phyloP scores from a whole-genome alignment of 352 stramenopile species.

The Globisporangium canariense region DNA sequence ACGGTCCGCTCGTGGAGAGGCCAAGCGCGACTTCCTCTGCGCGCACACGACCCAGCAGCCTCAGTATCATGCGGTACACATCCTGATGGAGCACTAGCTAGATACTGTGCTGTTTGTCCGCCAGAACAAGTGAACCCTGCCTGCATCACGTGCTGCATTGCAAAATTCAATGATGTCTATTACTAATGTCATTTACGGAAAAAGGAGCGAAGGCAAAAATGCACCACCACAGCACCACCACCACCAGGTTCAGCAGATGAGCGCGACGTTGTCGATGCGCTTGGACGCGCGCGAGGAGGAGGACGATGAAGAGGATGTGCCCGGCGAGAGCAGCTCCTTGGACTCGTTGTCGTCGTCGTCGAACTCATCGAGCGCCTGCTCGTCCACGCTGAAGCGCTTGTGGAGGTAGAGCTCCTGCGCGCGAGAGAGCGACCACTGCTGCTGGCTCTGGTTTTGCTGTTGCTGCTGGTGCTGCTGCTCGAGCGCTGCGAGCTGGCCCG shows the following conservation, averaged over 20 bases:
- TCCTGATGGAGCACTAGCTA: too few relatives aligned
- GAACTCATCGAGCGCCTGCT: constrained; percentile 38
- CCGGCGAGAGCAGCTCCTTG: constrained; percentile 13
- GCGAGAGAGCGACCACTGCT: constrained; percentile 7
- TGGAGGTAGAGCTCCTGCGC: constrained; percentile 23
- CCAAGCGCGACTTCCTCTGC: too few relatives aligned
- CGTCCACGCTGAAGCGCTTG: constrained; percentile 59
- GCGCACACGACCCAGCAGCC: too few relatives aligned
- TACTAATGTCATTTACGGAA: constrained; percentile 5
- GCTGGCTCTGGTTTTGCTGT: constrained; percentile 17
- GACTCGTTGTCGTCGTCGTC: constrained; percentile 27
- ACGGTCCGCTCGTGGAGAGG: background rate
- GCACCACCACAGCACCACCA: background rate
- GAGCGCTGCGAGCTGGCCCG: constrained; percentile 19
- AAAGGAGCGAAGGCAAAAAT: background rate
- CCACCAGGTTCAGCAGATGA: constrained; percentile 33
- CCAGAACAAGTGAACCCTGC: background rate
- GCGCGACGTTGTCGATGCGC: constrained; percentile 37
- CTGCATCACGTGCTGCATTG: background rate
- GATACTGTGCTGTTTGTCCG: too few relatives aligned
- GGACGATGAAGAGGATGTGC: background rate
- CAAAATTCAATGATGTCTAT: constrained; percentile 2
- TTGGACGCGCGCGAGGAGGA: constrained; percentile 10
- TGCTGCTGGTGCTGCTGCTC: constrained; percentile 21
- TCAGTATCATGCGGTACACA: too few relatives aligned